Conservation (phyloP, 2,329 filamentous ascomycete species). For the Fusarium compactum region DNA sequence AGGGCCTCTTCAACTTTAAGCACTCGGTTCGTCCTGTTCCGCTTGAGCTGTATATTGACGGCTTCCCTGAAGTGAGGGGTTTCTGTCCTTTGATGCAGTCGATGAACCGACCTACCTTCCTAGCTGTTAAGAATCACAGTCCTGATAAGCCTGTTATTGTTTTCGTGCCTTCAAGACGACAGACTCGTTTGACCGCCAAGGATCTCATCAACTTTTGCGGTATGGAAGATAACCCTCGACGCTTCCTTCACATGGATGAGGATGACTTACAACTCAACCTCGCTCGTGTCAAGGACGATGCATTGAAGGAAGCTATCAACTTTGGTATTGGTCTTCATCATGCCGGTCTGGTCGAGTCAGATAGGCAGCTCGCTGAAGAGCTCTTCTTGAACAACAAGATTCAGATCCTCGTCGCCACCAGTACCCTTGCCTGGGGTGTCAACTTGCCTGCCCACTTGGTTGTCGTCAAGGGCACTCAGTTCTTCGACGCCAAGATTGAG, state of each 20-base stretch:
- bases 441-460: constrained; percentile 97
- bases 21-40: constrained; percentile 97
- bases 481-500: constrained; percentile 97
- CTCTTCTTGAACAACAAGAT: constrained; percentile 98
- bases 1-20: constrained; percentile 95
- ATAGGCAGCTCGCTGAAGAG: constrained; percentile 91
- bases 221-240: constrained; percentile 96
- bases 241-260: constrained; percentile 94
- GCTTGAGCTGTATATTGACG: constrained; percentile 95
- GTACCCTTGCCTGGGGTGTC: constrained; percentile 97
- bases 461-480: constrained; percentile 98
- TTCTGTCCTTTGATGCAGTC: constrained; percentile 99
- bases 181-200: constrained; percentile 94
- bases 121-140: constrained; percentile 96
- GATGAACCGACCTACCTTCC: constrained; percentile 97
- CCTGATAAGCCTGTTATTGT: constrained; percentile 98
- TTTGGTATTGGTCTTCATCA: constrained; percentile 98
- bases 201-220: constrained; percentile 98
- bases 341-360: constrained; percentile 94
- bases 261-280: constrained; percentile 92
- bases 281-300: constrained; percentile 91
- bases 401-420: constrained; percentile 94
- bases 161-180: constrained; percentile 93
- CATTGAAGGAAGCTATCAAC: constrained; percentile 90
- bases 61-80: constrained; percentile 92